These are phyloP conservation scores for Clonostachys sp. DNA, from an alignment of 2,329 filamentous ascomycete genomes.

Conservation along the genomic window DNA sequence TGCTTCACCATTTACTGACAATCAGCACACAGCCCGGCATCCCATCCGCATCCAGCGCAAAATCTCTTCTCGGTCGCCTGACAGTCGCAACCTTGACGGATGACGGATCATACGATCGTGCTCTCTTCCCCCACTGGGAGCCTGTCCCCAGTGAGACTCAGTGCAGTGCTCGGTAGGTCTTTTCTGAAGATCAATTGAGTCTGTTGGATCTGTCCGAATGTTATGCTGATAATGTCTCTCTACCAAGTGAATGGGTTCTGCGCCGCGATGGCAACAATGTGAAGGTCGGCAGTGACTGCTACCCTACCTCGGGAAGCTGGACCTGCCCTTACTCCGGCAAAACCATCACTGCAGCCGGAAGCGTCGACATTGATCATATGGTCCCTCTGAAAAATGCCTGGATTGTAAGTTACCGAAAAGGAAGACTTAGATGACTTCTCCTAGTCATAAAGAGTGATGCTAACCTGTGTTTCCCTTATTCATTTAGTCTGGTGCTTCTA, in stretches of 20 bases:
- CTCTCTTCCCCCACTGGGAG: no score
- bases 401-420: constrained; percentile 44
- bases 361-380: constrained; percentile 77
- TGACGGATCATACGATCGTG: no score
- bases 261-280: constrained; percentile 68
- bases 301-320: constrained; percentile 64
- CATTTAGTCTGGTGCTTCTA: constrained; percentile 60
- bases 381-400: constrained; percentile 79
- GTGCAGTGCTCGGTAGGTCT: no score
- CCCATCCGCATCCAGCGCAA: no score
- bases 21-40: no score
- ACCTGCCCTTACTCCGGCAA: constrained; percentile 71
- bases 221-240: background rate
- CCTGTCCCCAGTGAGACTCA: no score
- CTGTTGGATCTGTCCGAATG: no score
- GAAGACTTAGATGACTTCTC: background rate
- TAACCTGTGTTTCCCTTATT: no score
- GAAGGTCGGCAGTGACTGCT: constrained; percentile 52
- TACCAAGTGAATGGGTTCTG: constrained; percentile 57
- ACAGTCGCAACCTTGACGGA: no score
- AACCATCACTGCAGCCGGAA: constrained; percentile 62
- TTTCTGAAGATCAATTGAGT: no score
- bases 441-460: background rate
- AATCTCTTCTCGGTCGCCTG: no score
- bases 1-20: no score